These are phyloP conservation scores for Heracleum sosnowskyi DNA, from an alignment of 129 eudicot species.

Conservation along the genomic window DNA sequence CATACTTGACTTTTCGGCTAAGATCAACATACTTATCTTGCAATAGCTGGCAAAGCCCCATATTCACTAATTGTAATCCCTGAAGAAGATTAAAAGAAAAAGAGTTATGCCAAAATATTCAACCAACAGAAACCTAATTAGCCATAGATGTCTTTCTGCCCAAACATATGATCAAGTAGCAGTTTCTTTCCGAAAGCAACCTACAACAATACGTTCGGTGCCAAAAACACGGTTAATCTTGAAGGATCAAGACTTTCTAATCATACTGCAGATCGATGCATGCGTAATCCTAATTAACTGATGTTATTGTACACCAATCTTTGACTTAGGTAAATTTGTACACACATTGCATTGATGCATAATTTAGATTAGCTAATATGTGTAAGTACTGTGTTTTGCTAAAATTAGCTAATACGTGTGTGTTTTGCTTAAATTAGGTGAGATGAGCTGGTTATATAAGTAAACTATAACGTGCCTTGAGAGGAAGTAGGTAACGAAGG, in stretches of 20 bases:
- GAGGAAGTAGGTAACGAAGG: constrained; percentile 61
- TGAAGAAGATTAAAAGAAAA: background rate
- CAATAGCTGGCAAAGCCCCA: constrained; percentile 57
- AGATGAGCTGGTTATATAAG: too few species aligned
- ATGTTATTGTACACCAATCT: background rate
- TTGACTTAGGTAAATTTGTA: too few species aligned
- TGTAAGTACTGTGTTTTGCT: too few species aligned
- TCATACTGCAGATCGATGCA: background rate
- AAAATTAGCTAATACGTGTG: background rate
- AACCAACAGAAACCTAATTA: background rate
- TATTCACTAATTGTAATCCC: constrained; percentile 50
- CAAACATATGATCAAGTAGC: background rate
- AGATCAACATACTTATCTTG: constrained; percentile 33
- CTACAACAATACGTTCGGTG: background rate
- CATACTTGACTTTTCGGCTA: constrained; percentile 51
- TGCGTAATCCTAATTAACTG: background rate
- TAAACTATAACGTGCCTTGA: constrained; percentile 34
- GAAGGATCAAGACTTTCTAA: too few species aligned
- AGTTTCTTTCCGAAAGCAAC: background rate
- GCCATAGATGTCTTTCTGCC: background rate
- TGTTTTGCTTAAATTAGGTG: background rate
- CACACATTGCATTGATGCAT: too few species aligned
- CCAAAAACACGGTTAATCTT: background rate
- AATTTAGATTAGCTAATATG: too few species aligned
- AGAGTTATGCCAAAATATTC: background rate